These are phyloP conservation scores for Suhomyces vadensis DNA, from an alignment of 805 yeast genomes.

Conservation along the genomic window DNA sequence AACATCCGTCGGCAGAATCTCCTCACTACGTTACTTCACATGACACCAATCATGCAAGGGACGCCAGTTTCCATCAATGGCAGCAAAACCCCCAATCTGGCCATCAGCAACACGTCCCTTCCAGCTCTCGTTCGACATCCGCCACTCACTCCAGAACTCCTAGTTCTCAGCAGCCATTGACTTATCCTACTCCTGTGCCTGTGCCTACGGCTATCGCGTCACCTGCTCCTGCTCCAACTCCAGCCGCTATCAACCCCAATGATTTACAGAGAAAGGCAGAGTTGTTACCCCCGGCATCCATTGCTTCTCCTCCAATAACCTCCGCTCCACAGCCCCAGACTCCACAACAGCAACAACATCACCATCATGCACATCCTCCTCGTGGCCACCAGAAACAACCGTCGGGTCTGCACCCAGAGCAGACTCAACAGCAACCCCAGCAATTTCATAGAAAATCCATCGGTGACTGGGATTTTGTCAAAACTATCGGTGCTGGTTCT, in stretches of 20 bases:
- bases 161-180: slow-evolving; percentile 2
- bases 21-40: slow-evolving; percentile 14
- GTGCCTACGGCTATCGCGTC: slow-evolving; percentile 3
- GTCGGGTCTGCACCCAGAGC: slow-evolving; percentile 2
- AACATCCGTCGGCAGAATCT: slow-evolving; percentile 12
- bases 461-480: slow-evolving; percentile 95
- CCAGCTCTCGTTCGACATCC: background rate
- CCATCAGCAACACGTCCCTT: slow-evolving; percentile 2
- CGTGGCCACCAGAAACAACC: slow-evolving; percentile 18
- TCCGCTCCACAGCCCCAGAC: slow-evolving; percentile 2
- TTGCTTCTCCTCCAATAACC: slow-evolving; percentile 17
- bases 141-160: slow-evolving; percentile 8
- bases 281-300: slow-evolving; percentile 34
- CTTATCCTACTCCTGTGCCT: slow-evolving; percentile 5
- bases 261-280: slow-evolving; percentile 18
- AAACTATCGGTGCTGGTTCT: slow-evolving; percentile 96
- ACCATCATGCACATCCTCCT: slow-evolving; percentile 1
- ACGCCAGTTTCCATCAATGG: slow-evolving; percentile 15
- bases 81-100: slow-evolving; percentile 9
- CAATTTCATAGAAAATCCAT: slow-evolving; percentile 82
- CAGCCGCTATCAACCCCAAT: slow-evolving; percentile 6
- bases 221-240: slow-evolving; percentile 4
- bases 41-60: slow-evolving; percentile 17
- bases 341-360: slow-evolving; percentile 15
- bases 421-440: slow-evolving; percentile 19